Base-by-base conservation (phyloP, 2,329 filamentous ascomycete genomes). In the Trichoderma sp. region DNA sequence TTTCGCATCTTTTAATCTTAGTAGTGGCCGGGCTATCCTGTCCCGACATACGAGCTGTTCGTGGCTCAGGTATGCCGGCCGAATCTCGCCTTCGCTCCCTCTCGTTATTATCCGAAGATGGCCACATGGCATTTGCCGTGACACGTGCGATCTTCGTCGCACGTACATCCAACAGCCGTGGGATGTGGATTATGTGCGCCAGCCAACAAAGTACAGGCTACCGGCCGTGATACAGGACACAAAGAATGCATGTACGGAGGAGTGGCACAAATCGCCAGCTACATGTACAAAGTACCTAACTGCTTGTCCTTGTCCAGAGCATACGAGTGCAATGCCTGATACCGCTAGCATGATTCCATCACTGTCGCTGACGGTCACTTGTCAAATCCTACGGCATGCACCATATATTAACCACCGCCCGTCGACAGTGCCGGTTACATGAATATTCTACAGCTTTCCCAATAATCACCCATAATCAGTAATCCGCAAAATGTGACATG, bases 61-160 rank as follows among this genome's bases (percentile, higher is more conserved):
- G 55, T 58, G 30, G 47, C 57, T 34, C 28, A 34, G 57, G 11
- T 59, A n/a, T 59, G 53, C 58, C 68, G 47, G 68, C 58, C 59
- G 68, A 70, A 64, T 57, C 58, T 64, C 47, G 58, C 68, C 36
- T 64, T 39, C 23, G 23, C 58, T 68, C 66, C 36, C 58, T 34
- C 30, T 59, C 57, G 28, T 34, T 50, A 68, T 68, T 68, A 61
- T 68, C 66, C 55, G 55, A 66, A 47, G 28, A 39, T 63, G 68
- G 71, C 71, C 71, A 72, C 71, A 72, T 72, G 71, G 71, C 66
- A 65, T 57, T 72, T 65, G 71, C 71, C 71, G 71, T 65, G 50
- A 70, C 71, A 70, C 71, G 71, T 72, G 71, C 65, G 66, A 72
- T 72, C 66, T 55, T 69, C 71, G 71, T 65, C 59, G 66, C 66